Conservation (phyloP, 2,329 filamentous ascomycete genomes). For the Massarina eburnea region DNA sequence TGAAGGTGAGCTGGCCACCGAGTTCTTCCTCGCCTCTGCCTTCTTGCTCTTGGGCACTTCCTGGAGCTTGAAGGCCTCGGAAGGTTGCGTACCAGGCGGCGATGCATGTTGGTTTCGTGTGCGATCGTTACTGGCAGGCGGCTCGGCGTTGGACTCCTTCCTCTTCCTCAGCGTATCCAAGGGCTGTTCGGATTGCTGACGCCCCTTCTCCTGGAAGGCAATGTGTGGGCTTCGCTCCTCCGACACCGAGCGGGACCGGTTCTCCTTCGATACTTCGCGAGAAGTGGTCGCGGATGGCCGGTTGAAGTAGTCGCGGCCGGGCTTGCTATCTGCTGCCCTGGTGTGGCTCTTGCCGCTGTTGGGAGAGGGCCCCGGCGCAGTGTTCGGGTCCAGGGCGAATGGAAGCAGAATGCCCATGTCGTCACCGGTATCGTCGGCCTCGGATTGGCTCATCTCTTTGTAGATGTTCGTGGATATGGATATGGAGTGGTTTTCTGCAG, state of each 20-base stretch:
- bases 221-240: conserved; percentile 76
- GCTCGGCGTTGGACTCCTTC: conserved; percentile 36
- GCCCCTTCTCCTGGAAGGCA: conserved; percentile 82
- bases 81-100: conserved; percentile 32
- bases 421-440: conserved; percentile 61
- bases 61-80: conserved; percentile 69
- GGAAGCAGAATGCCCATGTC: conserved; percentile 56
- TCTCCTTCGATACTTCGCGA: conserved; percentile 46
- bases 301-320: conserved; percentile 49
- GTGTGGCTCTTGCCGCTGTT: conserved; percentile 30
- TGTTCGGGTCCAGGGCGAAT: conserved; percentile 55
- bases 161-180: conserved; percentile 56
- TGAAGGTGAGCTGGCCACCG: conserved; percentile 44
- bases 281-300: conserved; percentile 36
- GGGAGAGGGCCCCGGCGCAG: conserved; percentile 45
- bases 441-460: conserved; percentile 74
- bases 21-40: conserved; percentile 50
- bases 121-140: conserved; percentile 53
- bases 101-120: conserved; percentile 41
- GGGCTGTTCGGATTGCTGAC: conserved; percentile 64
- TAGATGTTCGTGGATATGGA: conserved; percentile 70
- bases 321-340: conserved; percentile 28
- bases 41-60: conserved; percentile 72
- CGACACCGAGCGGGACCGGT: conserved; percentile 49
- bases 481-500: conserved; percentile 64